Base-by-base conservation (phyloP, 2,329 filamentous ascomycete species). In the Pseudocercospora eumusae region DNA sequence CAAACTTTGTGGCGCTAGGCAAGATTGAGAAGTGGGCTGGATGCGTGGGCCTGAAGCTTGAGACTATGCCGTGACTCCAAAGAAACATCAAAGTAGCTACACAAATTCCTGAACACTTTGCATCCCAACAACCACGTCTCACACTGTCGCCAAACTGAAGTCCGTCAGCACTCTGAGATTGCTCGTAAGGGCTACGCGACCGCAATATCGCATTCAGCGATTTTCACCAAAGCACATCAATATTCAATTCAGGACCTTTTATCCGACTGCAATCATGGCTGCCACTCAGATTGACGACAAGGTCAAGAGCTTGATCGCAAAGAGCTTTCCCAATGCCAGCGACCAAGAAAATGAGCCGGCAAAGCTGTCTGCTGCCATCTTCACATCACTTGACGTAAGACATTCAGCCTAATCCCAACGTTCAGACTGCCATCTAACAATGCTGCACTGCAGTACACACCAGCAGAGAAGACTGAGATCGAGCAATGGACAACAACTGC, bases 401-500 rank as follows among this genome's bases (percentile, higher is more conserved):
- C 60, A 62, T 62, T 40, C 60, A 11, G 64, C 59, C 23, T 44
- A 49, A 28, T 21, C n/a, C 11, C 20, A 8, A 21, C 31, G 15
- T 20, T 3, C 10, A 13, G 58, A 28, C 28, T 42, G 9, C 15
- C 11, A n/a, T 20, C 58, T 62, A 25, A 59, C 56, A 52, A 27
- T 4, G 36, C 18, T 40, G 2, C 87, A 85, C 18, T 40, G 2
- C 87, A 85, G 71, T 96, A 95, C 81, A 86, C 86, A 66, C 82
- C 88, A 71, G 84, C 86, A 68, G 93, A 98, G 80, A 88, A 93
- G 79, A 85, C 89, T 18, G 92, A 96, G 80, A 89, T 96, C 76
- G 87, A 89, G 78, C 89, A 95, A 82, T 97, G 93, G 93, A 84
- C 93, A 74, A 88, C 86, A 73, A 90, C 90, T 50, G 86, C 91